Evolutionary conservation across 352 stramenopile species (phyloP).

Genomic region (Phytophthora constricta): DNA sequence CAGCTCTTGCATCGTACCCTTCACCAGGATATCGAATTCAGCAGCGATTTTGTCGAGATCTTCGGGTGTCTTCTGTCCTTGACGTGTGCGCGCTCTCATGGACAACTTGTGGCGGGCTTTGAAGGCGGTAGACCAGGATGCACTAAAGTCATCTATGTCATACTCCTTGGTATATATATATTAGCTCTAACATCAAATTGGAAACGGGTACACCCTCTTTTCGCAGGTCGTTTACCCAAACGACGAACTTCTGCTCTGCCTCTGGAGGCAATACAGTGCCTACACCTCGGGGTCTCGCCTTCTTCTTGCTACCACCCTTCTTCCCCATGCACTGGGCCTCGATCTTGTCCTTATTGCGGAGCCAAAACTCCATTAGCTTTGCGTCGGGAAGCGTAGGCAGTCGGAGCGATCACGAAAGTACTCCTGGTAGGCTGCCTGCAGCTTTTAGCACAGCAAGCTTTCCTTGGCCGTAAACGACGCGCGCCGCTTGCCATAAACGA

Average conservation of each 20-base stretch:
- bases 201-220: conserved; percentile 7
- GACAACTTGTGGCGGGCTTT: too few species aligned
- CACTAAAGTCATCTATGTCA: not conserved
- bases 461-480: not conserved
- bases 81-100: not conserved
- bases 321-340: not conserved
- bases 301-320: conserved; percentile 4
- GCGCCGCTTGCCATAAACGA: not conserved
- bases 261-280: not conserved
- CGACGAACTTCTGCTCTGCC: not conserved
- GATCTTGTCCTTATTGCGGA: not conserved
- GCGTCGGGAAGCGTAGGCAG: not conserved
- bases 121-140: not conserved
- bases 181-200: not conserved
- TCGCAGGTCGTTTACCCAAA: conserved; percentile 7
- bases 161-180: not conserved
- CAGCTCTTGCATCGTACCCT: too few species aligned
- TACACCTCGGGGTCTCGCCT: conserved; percentile 1
- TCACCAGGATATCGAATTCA: too few species aligned
- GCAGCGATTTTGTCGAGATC: conserved; percentile 1
- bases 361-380: not conserved
- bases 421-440: not conserved
- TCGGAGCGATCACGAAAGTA: not conserved
- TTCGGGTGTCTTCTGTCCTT: conserved; percentile 2
- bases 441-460: not conserved